Percentiles rank a stretch among this genome's conserved stretches.
phyloP scores from a whole-genome alignment of 148 eudicot genomes.

The Persicaria maculosa region DNA sequence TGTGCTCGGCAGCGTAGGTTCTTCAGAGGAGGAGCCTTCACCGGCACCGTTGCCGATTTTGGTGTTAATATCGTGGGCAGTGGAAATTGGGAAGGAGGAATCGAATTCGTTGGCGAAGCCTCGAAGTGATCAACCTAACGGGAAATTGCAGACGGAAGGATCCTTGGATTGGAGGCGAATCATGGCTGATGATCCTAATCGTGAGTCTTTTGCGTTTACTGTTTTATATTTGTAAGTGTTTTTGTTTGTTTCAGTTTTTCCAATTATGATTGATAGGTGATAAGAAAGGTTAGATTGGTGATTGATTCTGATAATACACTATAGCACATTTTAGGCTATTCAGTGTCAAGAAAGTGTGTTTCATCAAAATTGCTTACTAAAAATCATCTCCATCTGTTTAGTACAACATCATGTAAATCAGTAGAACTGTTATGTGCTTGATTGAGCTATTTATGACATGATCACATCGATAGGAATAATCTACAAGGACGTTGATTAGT shows the following conservation, averaged over 20 bases:
- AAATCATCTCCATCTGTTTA: neutral
- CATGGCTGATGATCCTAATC: conserved; percentile 52
- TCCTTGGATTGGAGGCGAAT: conserved; percentile 72
- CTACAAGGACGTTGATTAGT: conserved; percentile 4
- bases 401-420: neutral
- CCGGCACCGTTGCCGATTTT: neutral
- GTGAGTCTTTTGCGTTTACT: conserved; percentile 31
- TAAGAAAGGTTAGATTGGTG: neutral
- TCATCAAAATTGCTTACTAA: neutral
- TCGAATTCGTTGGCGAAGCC: conserved; percentile 18
- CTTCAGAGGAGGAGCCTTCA: conserved; percentile 14
- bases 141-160: conserved; percentile 49
- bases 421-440: neutral
- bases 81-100: conserved; percentile 22
- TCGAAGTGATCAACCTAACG: conserved; percentile 27
- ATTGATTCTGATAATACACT: neutral
- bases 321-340: neutral
- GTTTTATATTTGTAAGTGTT: neutral
- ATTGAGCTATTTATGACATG: neutral
- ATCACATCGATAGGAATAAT: neutral
- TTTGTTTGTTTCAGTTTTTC: too few relatives aligned
- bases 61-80: neutral
- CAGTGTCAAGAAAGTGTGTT: conserved; percentile 6
- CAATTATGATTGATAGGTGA: neutral
- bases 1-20: neutral